Evolutionary conservation across 2,329 filamentous ascomycete species (phyloP).

Genomic region (Keithomyces neogunnii): DNA sequence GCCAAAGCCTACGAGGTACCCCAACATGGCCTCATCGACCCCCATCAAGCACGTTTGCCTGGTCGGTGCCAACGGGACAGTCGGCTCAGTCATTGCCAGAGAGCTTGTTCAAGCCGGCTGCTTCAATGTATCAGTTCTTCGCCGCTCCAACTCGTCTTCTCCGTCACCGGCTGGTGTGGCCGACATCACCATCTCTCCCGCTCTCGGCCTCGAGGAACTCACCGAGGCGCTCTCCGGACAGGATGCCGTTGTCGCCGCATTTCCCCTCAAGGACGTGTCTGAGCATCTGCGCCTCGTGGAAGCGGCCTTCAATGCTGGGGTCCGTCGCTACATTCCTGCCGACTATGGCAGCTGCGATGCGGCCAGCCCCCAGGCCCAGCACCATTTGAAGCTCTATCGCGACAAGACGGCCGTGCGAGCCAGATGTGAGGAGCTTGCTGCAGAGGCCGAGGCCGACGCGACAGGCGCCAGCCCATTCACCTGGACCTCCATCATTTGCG

Average conservation of each 20-base stretch:
- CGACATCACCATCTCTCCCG: constrained; percentile 18
- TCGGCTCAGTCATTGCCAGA: constrained; percentile 29
- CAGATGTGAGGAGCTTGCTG: constrained; percentile 20
- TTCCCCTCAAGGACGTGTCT: constrained; percentile 34
- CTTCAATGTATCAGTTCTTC: constrained; percentile 47
- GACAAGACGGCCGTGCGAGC: constrained; percentile 24
- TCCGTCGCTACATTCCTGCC: constrained; percentile 53
- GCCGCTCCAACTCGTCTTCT: constrained; percentile 31
- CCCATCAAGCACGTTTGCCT: constrained; percentile 23
- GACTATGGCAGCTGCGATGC: constrained; percentile 42
- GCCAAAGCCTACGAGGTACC: no score
- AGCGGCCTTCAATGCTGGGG: constrained; percentile 49
- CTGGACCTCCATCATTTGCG: constrained; percentile 39
- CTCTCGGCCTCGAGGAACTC: constrained; percentile 27
- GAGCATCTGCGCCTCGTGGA: constrained; percentile 41
- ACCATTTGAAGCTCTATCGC: constrained; percentile 23
- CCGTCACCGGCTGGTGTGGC: constrained; percentile 12
- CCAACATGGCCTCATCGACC: not conserved
- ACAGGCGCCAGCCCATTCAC: constrained; percentile 25
- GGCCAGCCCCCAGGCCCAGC: constrained; percentile 23
- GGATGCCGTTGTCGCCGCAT: constrained; percentile 44
- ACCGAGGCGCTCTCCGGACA: constrained; percentile 41
- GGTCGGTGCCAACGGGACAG: constrained; percentile 28
- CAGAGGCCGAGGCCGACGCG: constrained; percentile 16
- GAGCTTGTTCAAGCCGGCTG: constrained; percentile 25